Evolutionary conservation across 352 stramenopile genomes (phyloP).

Genomic region (Phytopythium sindhum): DNA sequence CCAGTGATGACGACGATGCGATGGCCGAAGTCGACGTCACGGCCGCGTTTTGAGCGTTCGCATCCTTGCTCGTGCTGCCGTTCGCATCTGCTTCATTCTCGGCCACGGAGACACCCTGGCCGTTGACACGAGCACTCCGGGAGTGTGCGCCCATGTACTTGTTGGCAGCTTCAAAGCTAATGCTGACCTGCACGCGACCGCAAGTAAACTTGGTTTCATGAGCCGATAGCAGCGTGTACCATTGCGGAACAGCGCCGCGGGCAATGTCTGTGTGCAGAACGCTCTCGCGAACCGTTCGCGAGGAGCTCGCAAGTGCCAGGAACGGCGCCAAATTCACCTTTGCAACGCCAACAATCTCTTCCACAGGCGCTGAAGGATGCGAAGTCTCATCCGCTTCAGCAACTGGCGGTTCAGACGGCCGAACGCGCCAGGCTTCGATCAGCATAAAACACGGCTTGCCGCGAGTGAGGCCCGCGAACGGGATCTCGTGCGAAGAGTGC

Average conservation of each 20-base stretch:
- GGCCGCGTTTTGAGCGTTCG: background rate
- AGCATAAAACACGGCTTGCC: constrained; percentile 87
- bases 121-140: background rate
- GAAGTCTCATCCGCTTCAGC: constrained; percentile 10
- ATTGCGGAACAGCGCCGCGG: constrained; percentile 76
- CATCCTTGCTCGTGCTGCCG: background rate
- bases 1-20: constrained; percentile 4
- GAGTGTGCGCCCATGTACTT: background rate
- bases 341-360: constrained; percentile 77
- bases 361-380: constrained; percentile 26
- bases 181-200: constrained; percentile 81
- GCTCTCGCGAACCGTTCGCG: constrained; percentile 75
- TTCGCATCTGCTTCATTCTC: background rate
- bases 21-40: background rate
- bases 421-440: constrained; percentile 83
- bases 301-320: constrained; percentile 76
- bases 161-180: constrained; percentile 69
- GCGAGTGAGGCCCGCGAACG: constrained; percentile 63
- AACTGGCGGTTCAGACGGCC: constrained; percentile 4
- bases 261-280: constrained; percentile 85
- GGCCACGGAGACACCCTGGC: background rate
- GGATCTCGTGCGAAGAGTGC: constrained; percentile 76
- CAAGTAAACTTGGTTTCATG: constrained; percentile 85
- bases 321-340: constrained; percentile 89
- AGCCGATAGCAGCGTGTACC: constrained; percentile 82